phyloP scores from a whole-genome alignment of 768 basidiomycete species.

The Phlegmacium glaucopus region DNA sequence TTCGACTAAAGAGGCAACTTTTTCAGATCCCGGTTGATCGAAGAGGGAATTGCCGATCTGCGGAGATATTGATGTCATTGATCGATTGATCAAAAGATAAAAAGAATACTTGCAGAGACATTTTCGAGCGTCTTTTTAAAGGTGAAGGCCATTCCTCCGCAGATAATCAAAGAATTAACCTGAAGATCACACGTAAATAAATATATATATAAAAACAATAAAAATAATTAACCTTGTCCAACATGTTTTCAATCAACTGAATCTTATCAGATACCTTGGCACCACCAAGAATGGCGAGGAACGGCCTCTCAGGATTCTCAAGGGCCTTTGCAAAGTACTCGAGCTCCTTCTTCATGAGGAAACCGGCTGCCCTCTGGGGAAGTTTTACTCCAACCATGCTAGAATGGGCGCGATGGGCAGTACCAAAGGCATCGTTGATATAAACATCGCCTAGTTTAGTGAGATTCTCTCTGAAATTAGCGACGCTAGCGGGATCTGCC shows the following conservation, averaged over 20 bases:
- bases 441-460: constrained; percentile 95
- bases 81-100: constrained; percentile 4
- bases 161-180: constrained; percentile 95
- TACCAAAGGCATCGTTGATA: constrained; percentile 98
- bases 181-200: constrained; percentile 21
- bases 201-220: too few relatives aligned
- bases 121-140: constrained; percentile 94
- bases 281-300: constrained; percentile 97
- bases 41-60: constrained; percentile 96
- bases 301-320: constrained; percentile 90
- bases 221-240: constrained; percentile 95
- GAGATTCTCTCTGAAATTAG: constrained; percentile 82
- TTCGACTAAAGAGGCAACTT: constrained; percentile 78
- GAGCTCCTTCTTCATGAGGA: constrained; percentile 98
- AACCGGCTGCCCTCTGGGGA: constrained; percentile 88
- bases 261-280: constrained; percentile 99
- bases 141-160: constrained; percentile 99
- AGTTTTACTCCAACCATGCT: constrained; percentile 98
- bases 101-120: constrained; percentile 49
- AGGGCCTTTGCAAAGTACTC: constrained; percentile 98
- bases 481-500: constrained; percentile 78
- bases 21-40: constrained; percentile 83
- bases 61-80: constrained; percentile 18
- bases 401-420: constrained; percentile 96
- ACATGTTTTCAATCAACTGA: constrained; percentile 97